Base-by-base conservation (phyloP, 139 green algal species). In the Chlamydomonas sphaeroides region DNA sequence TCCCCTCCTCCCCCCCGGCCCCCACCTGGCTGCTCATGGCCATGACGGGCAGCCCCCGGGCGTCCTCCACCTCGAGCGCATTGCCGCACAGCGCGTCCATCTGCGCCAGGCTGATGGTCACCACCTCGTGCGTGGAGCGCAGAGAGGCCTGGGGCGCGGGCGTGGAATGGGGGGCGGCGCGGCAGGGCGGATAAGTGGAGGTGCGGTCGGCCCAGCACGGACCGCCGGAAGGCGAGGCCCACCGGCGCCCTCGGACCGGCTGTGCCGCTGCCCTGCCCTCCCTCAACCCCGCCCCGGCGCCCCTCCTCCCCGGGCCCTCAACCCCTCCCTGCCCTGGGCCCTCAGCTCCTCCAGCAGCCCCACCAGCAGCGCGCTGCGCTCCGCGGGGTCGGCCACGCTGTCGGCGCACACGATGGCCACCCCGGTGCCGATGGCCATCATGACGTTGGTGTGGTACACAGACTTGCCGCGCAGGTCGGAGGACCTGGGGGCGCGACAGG, bases 401-500 rank as follows among this genome's bases (percentile, higher is more conserved):
- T 98, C 96, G 26, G 87, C 77, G 84, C 96, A 99, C 75, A 97
- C 95, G 57, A 99, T 93, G 23, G 96, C 96, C 42, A 98, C 93
- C 41, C 92, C 90, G 2, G 95, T 97, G 84, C 96, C 95, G 18
- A 98, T 86, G 26, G 93, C 92, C 95, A 98, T 98, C 94, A 98
- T 96, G 20, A 99, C 96, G 83, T 99, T 99, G 48, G 96, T 99
- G 94, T 99, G 96, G 87, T 99, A 99, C 35, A 99, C 92, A 0
- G 85, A 73, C 59, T 89, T 89, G 80, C 92, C 93, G n/a, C 86
- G 78, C 41, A 90, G 73, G 57, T 90, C 86, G 10, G 86, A 86
- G 45, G 82, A 86, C 71, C 86, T 87, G 74, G 15, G 17, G 57
- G 41, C 10, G 30, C 7, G 42, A 28, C 10, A 41, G 41, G n/a